Base-by-base conservation (phyloP, 768 basidiomycete genomes). In the Guyanaporus albipodus region DNA sequence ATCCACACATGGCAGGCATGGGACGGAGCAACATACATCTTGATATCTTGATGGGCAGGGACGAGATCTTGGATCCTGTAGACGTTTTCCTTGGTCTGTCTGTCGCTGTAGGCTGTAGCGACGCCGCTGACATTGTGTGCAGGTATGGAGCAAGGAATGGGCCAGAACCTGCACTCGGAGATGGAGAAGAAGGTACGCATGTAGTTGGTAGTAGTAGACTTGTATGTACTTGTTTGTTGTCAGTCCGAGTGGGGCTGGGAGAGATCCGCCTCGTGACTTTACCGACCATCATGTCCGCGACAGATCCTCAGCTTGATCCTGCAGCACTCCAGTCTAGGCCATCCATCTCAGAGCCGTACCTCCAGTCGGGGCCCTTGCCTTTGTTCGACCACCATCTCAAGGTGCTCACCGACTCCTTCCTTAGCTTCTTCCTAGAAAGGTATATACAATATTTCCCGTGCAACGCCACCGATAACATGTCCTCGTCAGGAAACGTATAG, bases 41-140 rank as follows among this genome's bases (percentile, higher is more conserved):
- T 22, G 95, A 99, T 64, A 89, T 98, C 56, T 68, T 99, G 48
- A 88, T 89, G 82, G 95, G 95, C 37, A 82, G 85, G 31, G 95
- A 99, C 60, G 91, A 96, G 66, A 73, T 69, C 19, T 74, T 99
- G 44, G 85, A 86, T 22, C 76, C 83, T 4, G 69, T 70, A 2
- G 95, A 98, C 61, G 75, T 95, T 55, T 88, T 97, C 73, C 73
- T 77, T 31, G 83, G 92, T 83, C 56, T 36, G 79, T 68, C 29
- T 43, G 19, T 38, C 28, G 22, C 31, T 8, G n/a, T 18, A 39
- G 21, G 38, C 32, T 37, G 10, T 22, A 28, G 15, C 39, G 50
- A 26, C 41, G 43, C 11, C 49, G 6, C 42, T 54, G 27, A 52
- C 37, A 11, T 6, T 15, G 14, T 15, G n/a, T 31, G 11, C 40